Base-by-base conservation (phyloP, 352 stramenopile genomes). In the Phytophthora pistaciae region DNA sequence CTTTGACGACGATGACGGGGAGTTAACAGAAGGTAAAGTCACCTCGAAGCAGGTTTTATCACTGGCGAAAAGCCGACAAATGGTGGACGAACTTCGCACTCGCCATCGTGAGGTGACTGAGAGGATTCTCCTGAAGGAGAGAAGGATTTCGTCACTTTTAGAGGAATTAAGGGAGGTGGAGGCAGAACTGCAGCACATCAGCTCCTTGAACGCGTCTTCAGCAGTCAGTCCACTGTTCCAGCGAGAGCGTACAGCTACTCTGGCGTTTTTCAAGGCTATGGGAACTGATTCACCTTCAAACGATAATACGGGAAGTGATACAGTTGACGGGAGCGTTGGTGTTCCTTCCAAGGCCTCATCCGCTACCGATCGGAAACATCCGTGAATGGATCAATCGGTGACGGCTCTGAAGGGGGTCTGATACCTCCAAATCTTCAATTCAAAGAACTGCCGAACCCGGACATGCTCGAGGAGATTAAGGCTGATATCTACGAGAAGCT, bases 121-220 rank as follows among this genome's bases (percentile, higher is more conserved):
- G 11, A 74, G 85, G 5, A 85, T 90, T 60, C 58, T 70, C 1
- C 68, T 87, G 3, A 92, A 92, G 60, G 79, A 92, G 57, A 57
- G 79, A 10, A 61, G 75, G 4, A 70, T 91, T 48, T 70, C 81
- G 13, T 77, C 81, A 7, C 70, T 92, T 8, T 66, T 92, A 0
- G 72, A 76, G 3, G 85, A 92, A 60, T 68, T 92, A 3, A 87
- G 86, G 36, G 83, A 90, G 10, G 78, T 92, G 2, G 83, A 92
- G 56, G 74, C 77, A 8, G 83, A 91, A 46, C 70, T 92, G 9
- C 44, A 67, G 31, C 75, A 90, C 20, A 91, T 91, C 49, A 84
- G 75, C 9, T 74, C 80, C 1, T 31, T 83, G 18, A 79, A 73
- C 25, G 58, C 18, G 8, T 61, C 71, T 21, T 68, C 62, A 13